A percentile compares a stretch with the other conserved stretches of the same genome.
Conservation (phyloP, 2,329 filamentous ascomycete genomes). For the Pseudogymnoascus sp. region DNA sequence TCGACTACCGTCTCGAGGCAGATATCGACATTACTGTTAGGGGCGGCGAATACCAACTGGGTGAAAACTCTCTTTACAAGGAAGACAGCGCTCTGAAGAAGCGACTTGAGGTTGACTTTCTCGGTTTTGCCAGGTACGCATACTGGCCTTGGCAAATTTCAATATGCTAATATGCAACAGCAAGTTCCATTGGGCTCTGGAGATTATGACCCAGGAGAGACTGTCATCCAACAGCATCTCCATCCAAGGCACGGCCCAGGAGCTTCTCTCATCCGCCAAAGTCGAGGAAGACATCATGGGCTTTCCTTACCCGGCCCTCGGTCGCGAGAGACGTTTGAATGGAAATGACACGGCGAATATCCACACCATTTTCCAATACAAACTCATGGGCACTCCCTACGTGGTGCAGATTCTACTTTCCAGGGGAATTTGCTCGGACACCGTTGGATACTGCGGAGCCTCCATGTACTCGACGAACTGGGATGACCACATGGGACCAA, state of each 20-base stretch:
- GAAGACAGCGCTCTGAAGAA: constrained; percentile 5
- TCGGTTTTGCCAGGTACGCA: constrained; percentile 7
- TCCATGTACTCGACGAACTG: constrained; percentile 26
- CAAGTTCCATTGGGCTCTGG: constrained; percentile 25
- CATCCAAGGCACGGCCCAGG: constrained; percentile 17
- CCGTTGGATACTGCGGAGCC: constrained; percentile 19
- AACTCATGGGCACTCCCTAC: constrained; percentile 19
- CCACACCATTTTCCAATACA: constrained; percentile 23
- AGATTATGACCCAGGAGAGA: constrained; percentile 25
- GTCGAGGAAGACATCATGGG: constrained; percentile 17
- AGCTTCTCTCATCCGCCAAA: constrained; percentile 12
- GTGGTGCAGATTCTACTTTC: constrained; percentile 28
- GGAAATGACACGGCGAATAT: constrained; percentile 19
- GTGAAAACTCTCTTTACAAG: constrained; percentile 1
- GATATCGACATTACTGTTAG: constrained; percentile 10
- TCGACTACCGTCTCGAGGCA: constrained; percentile 9
- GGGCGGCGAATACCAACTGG: constrained; percentile 9
- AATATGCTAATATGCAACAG: constrained; percentile 14
- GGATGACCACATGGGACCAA: constrained; percentile 13
- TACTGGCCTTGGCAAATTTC: background rate
- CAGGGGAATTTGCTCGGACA: constrained; percentile 21
- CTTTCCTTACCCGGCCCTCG: constrained; percentile 23
- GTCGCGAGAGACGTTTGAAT: constrained; percentile 10
- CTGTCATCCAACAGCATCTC: constrained; percentile 1
- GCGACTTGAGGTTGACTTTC: constrained; percentile 2